Conservation (phyloP, 2,329 filamentous ascomycete species). For the Metarhizium guizhouense region DNA sequence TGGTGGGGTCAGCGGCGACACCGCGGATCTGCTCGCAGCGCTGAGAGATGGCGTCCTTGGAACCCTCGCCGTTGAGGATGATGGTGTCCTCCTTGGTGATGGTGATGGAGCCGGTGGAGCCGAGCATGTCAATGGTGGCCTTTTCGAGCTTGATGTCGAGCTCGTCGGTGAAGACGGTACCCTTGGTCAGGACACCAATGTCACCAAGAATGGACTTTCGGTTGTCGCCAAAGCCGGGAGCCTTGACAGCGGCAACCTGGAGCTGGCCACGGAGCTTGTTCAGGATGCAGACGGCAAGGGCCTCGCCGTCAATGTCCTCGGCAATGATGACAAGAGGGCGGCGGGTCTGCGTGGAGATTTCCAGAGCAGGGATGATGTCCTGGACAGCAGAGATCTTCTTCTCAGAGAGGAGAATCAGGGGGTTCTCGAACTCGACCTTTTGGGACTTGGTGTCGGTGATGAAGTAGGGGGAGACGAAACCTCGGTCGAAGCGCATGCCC, state of each 20-base stretch:
- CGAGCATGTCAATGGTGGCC: constrained; percentile 90
- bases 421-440: constrained; percentile 99
- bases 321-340: constrained; percentile 96
- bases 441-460: constrained; percentile 98
- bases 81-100: constrained; percentile 99
- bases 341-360: constrained; percentile 91
- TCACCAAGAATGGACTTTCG: constrained; percentile 99
- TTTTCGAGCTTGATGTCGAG: constrained; percentile 99
- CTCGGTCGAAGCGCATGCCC: constrained; percentile 99
- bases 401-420: constrained; percentile 94
- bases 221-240: constrained; percentile 98
- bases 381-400: constrained; percentile 99
- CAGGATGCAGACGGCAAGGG: constrained; percentile 95
- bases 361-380: constrained; percentile 96
- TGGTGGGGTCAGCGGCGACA: constrained; percentile 86
- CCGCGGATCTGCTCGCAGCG: constrained; percentile 99
- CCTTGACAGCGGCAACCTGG: constrained; percentile 97
- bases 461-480: constrained; percentile 98
- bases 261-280: constrained; percentile 99
- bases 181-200: constrained; percentile 90
- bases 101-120: constrained; percentile 94
- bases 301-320: constrained; percentile 98
- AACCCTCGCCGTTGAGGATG: constrained; percentile 91
- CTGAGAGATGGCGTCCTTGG: constrained; percentile 87
- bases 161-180: constrained; percentile 95